Evolutionary conservation across 768 basidiomycete genomes (phyloP).

Genomic region (Leccinum disarticulatum): DNA sequence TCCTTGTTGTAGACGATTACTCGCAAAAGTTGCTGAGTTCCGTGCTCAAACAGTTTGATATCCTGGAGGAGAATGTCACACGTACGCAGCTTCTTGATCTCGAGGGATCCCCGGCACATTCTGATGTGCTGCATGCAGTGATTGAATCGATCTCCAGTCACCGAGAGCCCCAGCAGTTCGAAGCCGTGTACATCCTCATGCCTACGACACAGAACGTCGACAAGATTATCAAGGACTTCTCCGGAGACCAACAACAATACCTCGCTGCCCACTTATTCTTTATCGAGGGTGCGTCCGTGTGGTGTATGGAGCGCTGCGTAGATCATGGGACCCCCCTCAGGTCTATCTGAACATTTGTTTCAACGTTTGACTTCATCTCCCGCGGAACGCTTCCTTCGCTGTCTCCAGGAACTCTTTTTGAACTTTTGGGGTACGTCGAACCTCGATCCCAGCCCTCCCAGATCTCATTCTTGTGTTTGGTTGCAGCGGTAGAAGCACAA

Average conservation of each 20-base stretch:
- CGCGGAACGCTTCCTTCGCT: constrained; percentile 75
- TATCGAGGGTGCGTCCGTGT: constrained; percentile 66
- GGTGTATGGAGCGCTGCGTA: not conserved
- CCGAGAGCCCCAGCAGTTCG: constrained; percentile 83
- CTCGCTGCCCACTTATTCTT: constrained; percentile 90
- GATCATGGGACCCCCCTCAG: constrained; percentile 39
- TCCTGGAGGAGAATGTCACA: constrained; percentile 94
- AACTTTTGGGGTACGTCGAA: constrained; percentile 84
- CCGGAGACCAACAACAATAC: constrained; percentile 63
- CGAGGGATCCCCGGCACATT: not conserved
- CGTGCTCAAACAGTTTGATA: constrained; percentile 91
- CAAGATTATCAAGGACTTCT: constrained; percentile 85
- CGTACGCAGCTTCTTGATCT: constrained; percentile 51
- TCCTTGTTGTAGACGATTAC: constrained; percentile 93
- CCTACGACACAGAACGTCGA: constrained; percentile 94
- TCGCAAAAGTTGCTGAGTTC: constrained; percentile 80
- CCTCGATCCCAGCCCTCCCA: not conserved
- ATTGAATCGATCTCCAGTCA: constrained; percentile 86
- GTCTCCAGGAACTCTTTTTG: constrained; percentile 82
- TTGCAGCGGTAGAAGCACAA: constrained; percentile 79
- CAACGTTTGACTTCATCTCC: constrained; percentile 70
- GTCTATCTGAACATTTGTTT: constrained; percentile 75
- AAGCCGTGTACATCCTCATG: constrained; percentile 93
- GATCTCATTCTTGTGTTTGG: constrained; percentile 7
- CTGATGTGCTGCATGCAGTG: constrained; percentile 47